Conservation (phyloP, 805 yeast species). For the Clavispora santaluciae region DNA sequence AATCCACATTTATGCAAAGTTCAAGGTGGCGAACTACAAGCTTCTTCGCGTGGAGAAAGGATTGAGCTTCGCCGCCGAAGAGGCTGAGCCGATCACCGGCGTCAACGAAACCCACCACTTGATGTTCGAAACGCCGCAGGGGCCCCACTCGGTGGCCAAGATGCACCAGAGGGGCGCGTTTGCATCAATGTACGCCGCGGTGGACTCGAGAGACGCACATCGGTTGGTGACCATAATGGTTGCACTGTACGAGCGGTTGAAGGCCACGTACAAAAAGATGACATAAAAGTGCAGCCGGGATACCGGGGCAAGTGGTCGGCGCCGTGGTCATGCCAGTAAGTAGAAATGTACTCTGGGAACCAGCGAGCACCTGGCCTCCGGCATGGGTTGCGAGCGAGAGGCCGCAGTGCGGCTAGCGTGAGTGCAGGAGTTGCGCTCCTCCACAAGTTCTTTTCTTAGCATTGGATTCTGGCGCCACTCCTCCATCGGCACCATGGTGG, state of each 20-base stretch:
- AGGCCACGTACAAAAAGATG: slow-evolving; percentile 5
- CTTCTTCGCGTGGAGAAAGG: slow-evolving; percentile 37
- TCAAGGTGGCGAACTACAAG: slow-evolving; percentile 51
- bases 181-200: slow-evolving; percentile 12
- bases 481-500: slow-evolving; percentile 8
- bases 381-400: no score
- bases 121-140: slow-evolving; percentile 12
- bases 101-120: slow-evolving; percentile 10
- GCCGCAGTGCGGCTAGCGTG: background rate
- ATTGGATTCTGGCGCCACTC: background rate
- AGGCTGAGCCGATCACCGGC: slow-evolving; percentile 7
- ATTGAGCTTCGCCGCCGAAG: slow-evolving; percentile 18
- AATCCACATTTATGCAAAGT: slow-evolving; percentile 50
- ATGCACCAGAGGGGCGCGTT: slow-evolving; percentile 12
- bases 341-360: no score
- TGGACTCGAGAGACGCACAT: slow-evolving; percentile 6
- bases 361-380: no score
- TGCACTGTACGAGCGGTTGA: slow-evolving; percentile 13
- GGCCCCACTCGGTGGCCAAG: background rate
- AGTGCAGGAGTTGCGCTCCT: background rate
- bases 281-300: background rate
- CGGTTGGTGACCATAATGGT: slow-evolving; percentile 7
- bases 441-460: background rate
- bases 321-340: no score
- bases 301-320: no score